A percentile compares a stretch with the other conserved stretches of the same genome.
Evolutionary conservation across 768 basidiomycete genomes (phyloP).

Genomic region (Boletus tylopilopsis): DNA sequence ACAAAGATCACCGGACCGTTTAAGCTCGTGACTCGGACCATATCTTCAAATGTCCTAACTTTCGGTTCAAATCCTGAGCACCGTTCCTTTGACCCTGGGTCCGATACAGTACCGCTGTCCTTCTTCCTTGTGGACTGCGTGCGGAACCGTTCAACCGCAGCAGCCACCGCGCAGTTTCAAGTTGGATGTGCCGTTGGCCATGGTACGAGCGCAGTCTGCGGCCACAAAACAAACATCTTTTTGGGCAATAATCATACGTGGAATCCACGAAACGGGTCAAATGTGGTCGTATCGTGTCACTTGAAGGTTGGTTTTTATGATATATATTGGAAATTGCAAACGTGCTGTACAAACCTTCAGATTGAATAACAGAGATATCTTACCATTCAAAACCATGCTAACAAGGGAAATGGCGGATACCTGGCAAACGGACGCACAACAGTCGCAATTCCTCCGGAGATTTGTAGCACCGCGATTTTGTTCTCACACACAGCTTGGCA

Average conservation of each 20-base stretch:
- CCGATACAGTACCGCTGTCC: too few relatives aligned
- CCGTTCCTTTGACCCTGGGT: not conserved
- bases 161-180: slow-evolving; percentile 6
- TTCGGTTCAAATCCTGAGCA: not conserved
- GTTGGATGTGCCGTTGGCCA: not conserved
- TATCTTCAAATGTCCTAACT: not conserved
- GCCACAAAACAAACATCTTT: not conserved
- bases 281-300: not conserved
- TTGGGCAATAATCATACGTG: not conserved
- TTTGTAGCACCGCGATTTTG: slow-evolving; percentile 3
- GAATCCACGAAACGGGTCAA: not conserved
- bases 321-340: not conserved
- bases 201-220: not conserved
- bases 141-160: too few relatives aligned
- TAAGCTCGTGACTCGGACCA: too few relatives aligned
- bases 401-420: not conserved
- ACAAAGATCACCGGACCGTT: slow-evolving; percentile 11
- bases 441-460: slow-evolving; percentile 8
- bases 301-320: not conserved
- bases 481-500: slow-evolving; percentile 32
- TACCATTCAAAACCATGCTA: not conserved
- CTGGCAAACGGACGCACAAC: not conserved
- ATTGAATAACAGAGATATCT: not conserved
- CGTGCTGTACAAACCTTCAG: slow-evolving; percentile 10
- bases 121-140: too few relatives aligned